Base-by-base conservation (phyloP, 495 filamentous ascomycete species). In the Patellaria atrata region DNA sequence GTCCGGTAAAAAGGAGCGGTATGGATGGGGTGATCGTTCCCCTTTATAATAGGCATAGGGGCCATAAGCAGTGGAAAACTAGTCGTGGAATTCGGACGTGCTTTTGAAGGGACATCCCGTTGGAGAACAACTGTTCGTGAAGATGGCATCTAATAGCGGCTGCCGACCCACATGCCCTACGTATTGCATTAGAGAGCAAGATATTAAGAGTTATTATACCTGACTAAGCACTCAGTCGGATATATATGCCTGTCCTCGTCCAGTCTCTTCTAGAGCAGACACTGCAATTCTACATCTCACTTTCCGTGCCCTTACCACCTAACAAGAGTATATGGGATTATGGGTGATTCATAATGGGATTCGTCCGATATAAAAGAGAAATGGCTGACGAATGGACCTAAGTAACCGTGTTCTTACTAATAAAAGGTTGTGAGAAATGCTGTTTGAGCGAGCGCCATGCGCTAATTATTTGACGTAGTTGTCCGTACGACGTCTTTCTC, bases 81-180 rank as follows among this genome's bases (percentile, higher is more conserved):
- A 62, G 37, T 67, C 56, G 43, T 67, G 61, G 33, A 65, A 65
- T 9, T 56, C 50, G 22, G 51, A 55, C 11, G 64, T 45, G 21
- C 31, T 49, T 10, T 37, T 21, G 40, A 65, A 67, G 8, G 64
- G 62, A 3, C 60, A 56, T 16, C 48, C 38, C 20, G n/a, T n/a
- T n/a, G n/a, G n/a, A n/a, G n/a, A n/a, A n/a, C n/a, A n/a, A n/a
- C n/a, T n/a, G n/a, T n/a, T n/a, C n/a, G n/a, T n/a, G n/a, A n/a
- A n/a, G n/a, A n/a, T n/a, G n/a, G n/a, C n/a, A n/a, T n/a, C n/a
- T n/a, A n/a, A n/a, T n/a, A 37, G 30, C 19, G 40, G 44, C 18
- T 23, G 40, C 22, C n/a, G 42, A 28, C 48, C 28, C 33, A 64
- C 58, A 31, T 19, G 26, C 24, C 37, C 35, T 46, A 24, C 14